Percentiles rank a stretch among this genome's conserved stretches.
Conservation (phyloP, 176 grass and related monocot genomes). For the Cymbopogon citratus region DNA sequence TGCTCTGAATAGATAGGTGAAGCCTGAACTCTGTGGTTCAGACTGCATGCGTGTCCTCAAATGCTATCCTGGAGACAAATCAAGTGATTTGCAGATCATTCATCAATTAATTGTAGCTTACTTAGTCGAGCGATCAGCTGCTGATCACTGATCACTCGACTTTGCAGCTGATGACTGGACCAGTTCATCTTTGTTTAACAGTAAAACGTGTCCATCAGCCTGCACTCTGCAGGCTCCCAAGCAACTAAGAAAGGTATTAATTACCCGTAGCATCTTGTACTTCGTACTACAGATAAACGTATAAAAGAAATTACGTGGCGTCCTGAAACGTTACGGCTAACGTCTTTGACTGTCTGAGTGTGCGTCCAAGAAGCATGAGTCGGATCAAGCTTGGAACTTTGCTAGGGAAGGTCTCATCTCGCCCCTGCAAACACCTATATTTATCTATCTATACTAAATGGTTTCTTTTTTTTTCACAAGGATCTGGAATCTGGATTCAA, state of each 20-base stretch:
- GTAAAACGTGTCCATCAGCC: background rate
- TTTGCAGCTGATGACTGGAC: background rate
- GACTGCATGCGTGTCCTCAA: background rate
- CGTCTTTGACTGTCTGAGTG: background rate
- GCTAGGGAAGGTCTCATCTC: background rate
- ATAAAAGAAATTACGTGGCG: background rate
- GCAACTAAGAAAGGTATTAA: background rate
- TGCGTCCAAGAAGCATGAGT: background rate
- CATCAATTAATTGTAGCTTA: too few species aligned
- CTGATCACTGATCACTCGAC: too few species aligned
- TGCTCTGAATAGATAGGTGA: background rate
- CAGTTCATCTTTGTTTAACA: background rate
- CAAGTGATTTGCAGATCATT: background rate
- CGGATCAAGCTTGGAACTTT: conserved; percentile 3
- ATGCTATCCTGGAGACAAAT: background rate
- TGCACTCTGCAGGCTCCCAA: background rate
- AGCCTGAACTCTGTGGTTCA: background rate
- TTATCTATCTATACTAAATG: too few species aligned
- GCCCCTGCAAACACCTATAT: background rate
- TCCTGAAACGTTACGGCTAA: background rate
- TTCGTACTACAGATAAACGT: too few species aligned
- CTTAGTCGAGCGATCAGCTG: too few species aligned
- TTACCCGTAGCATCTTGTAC: background rate
- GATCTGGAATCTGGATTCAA: too few species aligned
- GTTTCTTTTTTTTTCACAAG: background rate